These are phyloP conservation scores for Cercophora scortea DNA, from an alignment of 495 filamentous ascomycete species.

Conservation along the genomic window DNA sequence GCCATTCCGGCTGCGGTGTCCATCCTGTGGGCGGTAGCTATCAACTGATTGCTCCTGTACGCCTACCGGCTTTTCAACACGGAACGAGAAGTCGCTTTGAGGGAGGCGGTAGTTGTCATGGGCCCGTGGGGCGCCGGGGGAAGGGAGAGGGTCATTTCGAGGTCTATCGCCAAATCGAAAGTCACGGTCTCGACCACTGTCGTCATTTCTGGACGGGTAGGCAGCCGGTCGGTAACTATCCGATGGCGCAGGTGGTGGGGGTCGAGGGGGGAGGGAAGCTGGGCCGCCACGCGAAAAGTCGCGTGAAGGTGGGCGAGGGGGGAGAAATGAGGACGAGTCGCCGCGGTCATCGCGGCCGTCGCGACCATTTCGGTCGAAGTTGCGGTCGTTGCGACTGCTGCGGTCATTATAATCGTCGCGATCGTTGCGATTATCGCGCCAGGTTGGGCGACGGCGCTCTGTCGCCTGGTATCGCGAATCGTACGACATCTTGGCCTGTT, in stretches of 20 bases:
- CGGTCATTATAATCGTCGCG: background rate
- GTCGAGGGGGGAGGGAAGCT: background rate
- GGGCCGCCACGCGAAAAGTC: background rate
- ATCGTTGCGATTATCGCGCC: background rate
- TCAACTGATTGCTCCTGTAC: conserved; percentile 19
- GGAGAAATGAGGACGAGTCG: conserved; percentile 3
- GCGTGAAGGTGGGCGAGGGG: background rate
- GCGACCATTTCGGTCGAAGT: background rate
- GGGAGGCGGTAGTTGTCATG: conserved; percentile 25
- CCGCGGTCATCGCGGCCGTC: conserved; percentile 1
- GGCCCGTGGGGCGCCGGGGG: background rate
- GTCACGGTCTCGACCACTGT: background rate
- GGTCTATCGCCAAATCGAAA: background rate
- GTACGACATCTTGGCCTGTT: conserved; percentile 1
- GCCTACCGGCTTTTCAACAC: conserved; percentile 31
- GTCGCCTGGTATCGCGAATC: conserved; percentile 1
- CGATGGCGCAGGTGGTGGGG: background rate
- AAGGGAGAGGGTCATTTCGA: background rate
- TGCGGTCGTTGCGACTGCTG: background rate
- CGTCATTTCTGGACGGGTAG: conserved; percentile 1
- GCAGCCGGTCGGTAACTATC: conserved; percentile 8
- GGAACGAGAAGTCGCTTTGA: conserved; percentile 39
- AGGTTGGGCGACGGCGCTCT: background rate
- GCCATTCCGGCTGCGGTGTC: background rate
- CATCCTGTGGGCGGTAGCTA: conserved; percentile 10